Conservation (phyloP, 2,329 filamentous ascomycete genomes). For the Phialocephala sp. region DNA sequence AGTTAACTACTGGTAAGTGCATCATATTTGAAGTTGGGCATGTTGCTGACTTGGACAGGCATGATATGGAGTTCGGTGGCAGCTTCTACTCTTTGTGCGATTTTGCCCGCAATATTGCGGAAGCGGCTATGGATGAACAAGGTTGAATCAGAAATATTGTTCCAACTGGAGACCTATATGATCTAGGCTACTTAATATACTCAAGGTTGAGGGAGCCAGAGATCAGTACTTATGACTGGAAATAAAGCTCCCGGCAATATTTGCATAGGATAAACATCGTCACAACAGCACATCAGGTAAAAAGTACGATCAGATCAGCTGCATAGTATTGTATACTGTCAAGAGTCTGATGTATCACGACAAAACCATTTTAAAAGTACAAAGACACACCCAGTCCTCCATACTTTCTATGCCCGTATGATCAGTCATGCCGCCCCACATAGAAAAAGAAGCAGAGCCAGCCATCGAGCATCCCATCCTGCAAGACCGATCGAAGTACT, state of each 20-base stretch:
- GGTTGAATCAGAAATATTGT: not conserved
- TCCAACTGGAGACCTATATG: not conserved
- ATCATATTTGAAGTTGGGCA: not conserved
- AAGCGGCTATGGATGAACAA: conserved; percentile 16
- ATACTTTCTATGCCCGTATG: conserved; percentile 29
- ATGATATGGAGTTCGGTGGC: conserved; percentile 79
- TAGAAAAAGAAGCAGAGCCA: conserved; percentile 17
- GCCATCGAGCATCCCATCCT: conserved; percentile 16
- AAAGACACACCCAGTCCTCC: conserved; percentile 30
- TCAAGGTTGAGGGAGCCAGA: not conserved
- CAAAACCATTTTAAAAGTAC: conserved; percentile 36
- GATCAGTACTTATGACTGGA: no score
- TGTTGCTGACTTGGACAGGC: conserved; percentile 54
- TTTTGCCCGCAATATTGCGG: conserved; percentile 35
- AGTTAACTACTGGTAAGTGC: conserved; percentile 77
- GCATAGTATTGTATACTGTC: conserved; percentile 11
- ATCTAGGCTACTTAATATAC: not conserved
- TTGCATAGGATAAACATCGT: not conserved
- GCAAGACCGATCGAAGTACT: conserved; percentile 27
- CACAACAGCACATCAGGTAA: not conserved
- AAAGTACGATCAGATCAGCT: conserved; percentile 1
- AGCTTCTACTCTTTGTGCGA: conserved; percentile 62
- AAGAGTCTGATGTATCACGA: conserved; percentile 29
- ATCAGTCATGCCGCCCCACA: conserved; percentile 21
- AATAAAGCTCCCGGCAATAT: no score